Evolutionary conservation across 345 rosid species (phyloP), one percentile per base, ranked within the genome.

Genomic region (Hibiscus syriacus): DNA sequence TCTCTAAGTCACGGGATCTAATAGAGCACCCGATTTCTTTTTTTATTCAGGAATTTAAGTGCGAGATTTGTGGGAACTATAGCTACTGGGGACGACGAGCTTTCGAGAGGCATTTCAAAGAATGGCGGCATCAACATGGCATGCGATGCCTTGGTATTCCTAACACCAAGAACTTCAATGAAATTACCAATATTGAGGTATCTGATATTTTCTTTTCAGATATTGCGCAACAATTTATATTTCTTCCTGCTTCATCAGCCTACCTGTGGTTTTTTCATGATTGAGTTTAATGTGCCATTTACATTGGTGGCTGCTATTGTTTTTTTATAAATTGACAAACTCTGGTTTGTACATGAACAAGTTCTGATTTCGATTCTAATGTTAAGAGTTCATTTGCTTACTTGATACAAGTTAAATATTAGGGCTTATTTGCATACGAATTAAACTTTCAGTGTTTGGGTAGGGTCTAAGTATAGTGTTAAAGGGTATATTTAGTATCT

Each of bases 91-190:
- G 99, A 3, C 87, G 98, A 32, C 83, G 99, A 71, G 99, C 97
- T 64, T 95, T 84, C 52, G 99, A 95, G 87, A 80, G 97, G 70
- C 98, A 95, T 78, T 95, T 95, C 75, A 92, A 95, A 86, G 99
- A 95, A 80, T 85, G 87, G 89, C 85, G 93, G 17, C 99, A 95
- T 83, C 99, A 95, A 71, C 99, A 95, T 74, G 99, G 99, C 55
- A 95, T 95, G 99, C 98, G 97, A 32, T 95, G 98, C 76, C 82
- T 92, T 60, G 98, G 97, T 70, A 95, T 95, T 68, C 99, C 99
- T 43, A 95, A 95, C 83, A 95, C 99, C 34, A 95, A 95, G 81
- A 95, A 95, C 82, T 95, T 95, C 70, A 95, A 95, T 11, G 98
- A 95, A 78, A 88, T 95, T 78, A 95, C 98, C 19, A 88, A 96